Base-by-base conservation (phyloP, 352 stramenopile genomes). In the Globisporangium middletonii region DNA sequence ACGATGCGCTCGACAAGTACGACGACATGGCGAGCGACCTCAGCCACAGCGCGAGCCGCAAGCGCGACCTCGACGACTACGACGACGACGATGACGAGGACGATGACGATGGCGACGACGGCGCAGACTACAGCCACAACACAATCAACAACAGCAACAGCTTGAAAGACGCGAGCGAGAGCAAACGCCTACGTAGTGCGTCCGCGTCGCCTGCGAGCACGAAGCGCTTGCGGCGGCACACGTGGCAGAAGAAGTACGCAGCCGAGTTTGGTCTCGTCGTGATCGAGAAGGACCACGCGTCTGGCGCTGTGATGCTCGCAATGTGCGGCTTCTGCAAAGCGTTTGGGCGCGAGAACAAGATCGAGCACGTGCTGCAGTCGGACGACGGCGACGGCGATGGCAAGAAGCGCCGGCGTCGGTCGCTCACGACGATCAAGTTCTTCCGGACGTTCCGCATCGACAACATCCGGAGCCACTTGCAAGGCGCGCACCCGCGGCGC, bases 241-340 rank as follows among this genome's bases (percentile, higher is more conserved):
- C 82, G 58, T 94, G 81, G 81, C 80, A 92, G 58, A 60, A 69
- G 23, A 90, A 89, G 74, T 94, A 94, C 62, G 81, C 86, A 63
- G 75, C 82, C 60, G 83, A 94, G 68, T 94, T 89, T 57, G 83
- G 81, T 2, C 66, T 94, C 43, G 41, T 84, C 26, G 74, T 65
- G 11, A 83, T 92, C 35, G 83, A 94, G 63, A 71, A 77, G 41
- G 79, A 94, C 65, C 55, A 71, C 1, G 70, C 74, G 42, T 81
- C 73, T 5, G 75, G 72, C 46, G 83, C 89, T 60, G 83, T 94
- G 46, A 75, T 82, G 54, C 68, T 94, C 53, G 83, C 83, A 26
- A 87, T 91, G 70, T 94, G 83, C 53, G 83, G 83, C 26, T 87
- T 94, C 53, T 94, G 83, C 67, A 94, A 94, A 64, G 66, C 73